Evolutionary conservation across 148 eudicot species (phyloP).

Genomic region (Nyssa sinensis): DNA sequence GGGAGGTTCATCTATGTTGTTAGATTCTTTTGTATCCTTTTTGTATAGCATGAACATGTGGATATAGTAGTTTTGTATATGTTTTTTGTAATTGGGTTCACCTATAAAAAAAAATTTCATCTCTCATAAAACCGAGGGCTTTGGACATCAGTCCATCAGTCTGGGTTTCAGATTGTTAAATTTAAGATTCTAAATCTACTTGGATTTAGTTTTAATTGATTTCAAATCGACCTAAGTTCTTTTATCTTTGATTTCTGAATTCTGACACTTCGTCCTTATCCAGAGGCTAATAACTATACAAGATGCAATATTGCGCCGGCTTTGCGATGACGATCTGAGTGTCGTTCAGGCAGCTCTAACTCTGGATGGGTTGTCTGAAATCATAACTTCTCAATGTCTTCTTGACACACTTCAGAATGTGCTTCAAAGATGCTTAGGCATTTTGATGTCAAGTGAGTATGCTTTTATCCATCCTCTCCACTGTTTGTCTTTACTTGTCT

Average conservation of each 20-base stretch:
- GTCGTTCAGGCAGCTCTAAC: slow-evolving; percentile 71
- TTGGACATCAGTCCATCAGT: no score
- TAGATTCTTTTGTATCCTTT: no score
- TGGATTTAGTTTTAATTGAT: neutral
- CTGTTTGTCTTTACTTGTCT: neutral
- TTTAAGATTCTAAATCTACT: neutral
- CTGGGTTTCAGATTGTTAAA: neutral
- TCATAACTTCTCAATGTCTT: slow-evolving; percentile 37
- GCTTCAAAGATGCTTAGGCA: slow-evolving; percentile 58
- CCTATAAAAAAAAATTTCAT: no score
- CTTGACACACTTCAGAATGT: slow-evolving; percentile 49
- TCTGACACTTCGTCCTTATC: slow-evolving; percentile 13
- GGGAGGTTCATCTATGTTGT: no score
- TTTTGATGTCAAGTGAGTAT: slow-evolving; percentile 49
- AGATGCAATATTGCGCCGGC: slow-evolving; percentile 65
- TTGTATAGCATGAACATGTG: no score
- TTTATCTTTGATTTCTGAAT: slow-evolving; percentile 3
- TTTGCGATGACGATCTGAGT: slow-evolving; percentile 69
- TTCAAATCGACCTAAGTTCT: neutral
- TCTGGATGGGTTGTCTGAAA: slow-evolving; percentile 50
- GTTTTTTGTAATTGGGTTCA: no score
- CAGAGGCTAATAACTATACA: slow-evolving; percentile 60
- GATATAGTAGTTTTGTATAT: no score
- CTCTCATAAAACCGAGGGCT: no score
- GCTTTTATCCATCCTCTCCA: neutral